Evolutionary conservation across 2,329 filamentous ascomycete species (phyloP).

Genomic region (Trichoderma sp.): DNA sequence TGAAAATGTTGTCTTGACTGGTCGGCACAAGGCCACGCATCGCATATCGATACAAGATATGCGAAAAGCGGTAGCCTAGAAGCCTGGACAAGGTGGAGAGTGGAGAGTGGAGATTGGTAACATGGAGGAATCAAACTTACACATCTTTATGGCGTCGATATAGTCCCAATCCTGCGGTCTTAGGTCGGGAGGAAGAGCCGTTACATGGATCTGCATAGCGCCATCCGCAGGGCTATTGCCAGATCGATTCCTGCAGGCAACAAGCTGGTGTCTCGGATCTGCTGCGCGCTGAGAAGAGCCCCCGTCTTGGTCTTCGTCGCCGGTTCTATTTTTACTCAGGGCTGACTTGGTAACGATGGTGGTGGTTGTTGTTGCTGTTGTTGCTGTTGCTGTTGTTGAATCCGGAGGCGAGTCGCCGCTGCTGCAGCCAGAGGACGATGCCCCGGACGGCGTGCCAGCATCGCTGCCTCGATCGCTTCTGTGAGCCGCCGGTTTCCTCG

Average conservation of each 20-base stretch:
- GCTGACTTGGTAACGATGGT: not conserved
- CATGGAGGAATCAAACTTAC: not conserved
- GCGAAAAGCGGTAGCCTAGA: not conserved
- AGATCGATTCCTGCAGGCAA: not conserved
- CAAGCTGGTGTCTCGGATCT: not conserved
- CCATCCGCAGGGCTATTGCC: not conserved
- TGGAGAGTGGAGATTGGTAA: not conserved
- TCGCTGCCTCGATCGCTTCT: conserved; percentile 13
- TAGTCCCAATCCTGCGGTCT: conserved; percentile 21
- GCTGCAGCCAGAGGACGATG: not conserved
- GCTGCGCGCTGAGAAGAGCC: not conserved
- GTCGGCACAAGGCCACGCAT: not conserved
- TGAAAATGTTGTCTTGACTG: not conserved
- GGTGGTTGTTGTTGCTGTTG: not conserved
- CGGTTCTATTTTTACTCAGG: not conserved
- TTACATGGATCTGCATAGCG: not conserved
- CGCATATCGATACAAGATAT: not conserved
- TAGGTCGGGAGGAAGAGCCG: conserved; percentile 18
- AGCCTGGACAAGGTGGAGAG: not conserved
- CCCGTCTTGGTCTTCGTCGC: not conserved
- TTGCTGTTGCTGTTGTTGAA: not conserved
- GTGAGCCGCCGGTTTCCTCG: not conserved
- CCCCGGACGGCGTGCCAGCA: conserved; percentile 10
- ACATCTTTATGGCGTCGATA: conserved; percentile 18
- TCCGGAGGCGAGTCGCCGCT: not conserved